Evolutionary conservation across 2,329 filamentous ascomycete species (phyloP), one percentile per base, ranked within the genome.

Genomic region (Fusarium sp.): DNA sequence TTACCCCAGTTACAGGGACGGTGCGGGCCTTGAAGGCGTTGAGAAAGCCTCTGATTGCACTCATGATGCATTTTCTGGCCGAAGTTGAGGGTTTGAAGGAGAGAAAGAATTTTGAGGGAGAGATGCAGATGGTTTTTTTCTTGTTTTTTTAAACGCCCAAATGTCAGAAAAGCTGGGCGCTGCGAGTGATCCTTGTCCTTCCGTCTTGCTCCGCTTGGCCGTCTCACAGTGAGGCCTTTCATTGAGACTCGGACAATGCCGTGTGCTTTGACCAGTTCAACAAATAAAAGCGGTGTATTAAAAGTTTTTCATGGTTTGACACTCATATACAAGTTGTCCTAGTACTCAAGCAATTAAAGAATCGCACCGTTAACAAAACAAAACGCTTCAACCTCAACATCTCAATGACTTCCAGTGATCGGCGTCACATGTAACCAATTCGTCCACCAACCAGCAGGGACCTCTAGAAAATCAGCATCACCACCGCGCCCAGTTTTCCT

Each of bases 401-500:
- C 13, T 33, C 35, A 26, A 20, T 29, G 12, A 41, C 35, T 57
- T 42, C 5, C 5, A 38, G 31, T 33, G 61, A 63, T 63, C 59
- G 37, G 43, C 61, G 10, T 63, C 47, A 49, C 43, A 49, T 64
- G 61, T 38, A 48, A 58, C 42, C n/a, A 54, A 37, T 62, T 35
- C 10, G 57, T 37, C 48, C 26, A 57, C 39, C 20, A 23, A n/a
- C 49, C 58, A 37, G 49, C 60, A 26, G 33, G 39, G n/a, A 13
- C 26, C 28, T 21, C 28, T 31, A 42, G 16, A 18, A 26, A 50
- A 29, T 21, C 33, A 47, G 47, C 43, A 43, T 66, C 28, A 18
- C 73, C 74, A 75, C 20, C 69, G 72, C 24, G 50, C 49, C 35
- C 12, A 8, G n/a, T 60, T 75, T 61, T 74, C 67, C 5, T 61